These are phyloP conservation scores for Candida tammaniensis DNA, from an alignment of 805 yeast species.

Conservation along the genomic window DNA sequence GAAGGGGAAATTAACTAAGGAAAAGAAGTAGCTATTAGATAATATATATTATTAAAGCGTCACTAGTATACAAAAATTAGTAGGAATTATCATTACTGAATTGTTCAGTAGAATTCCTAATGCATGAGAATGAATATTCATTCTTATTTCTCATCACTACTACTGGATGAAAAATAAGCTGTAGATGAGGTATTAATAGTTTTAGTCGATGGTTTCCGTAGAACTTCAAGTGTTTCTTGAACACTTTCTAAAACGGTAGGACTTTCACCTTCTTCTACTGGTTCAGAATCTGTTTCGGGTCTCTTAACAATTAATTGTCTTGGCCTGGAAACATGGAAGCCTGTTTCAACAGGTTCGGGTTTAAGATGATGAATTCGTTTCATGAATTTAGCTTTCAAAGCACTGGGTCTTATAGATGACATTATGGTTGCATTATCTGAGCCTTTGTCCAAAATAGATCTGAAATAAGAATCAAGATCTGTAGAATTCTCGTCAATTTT, in stretches of 20 bases:
- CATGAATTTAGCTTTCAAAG: not conserved
- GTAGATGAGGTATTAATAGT: not conserved
- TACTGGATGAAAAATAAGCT: not conserved
- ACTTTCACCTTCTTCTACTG: too few relatives aligned
- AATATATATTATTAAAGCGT: too few relatives aligned
- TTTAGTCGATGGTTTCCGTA: not conserved
- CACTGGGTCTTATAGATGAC: too few relatives aligned
- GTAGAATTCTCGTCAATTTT: too few relatives aligned
- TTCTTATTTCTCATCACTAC: not conserved
- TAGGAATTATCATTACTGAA: too few relatives aligned
- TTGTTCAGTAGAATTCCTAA: too few relatives aligned
- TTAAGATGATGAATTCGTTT: slow-evolving; percentile 2
- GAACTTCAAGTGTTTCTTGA: not conserved
- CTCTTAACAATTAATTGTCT: slow-evolving; percentile 28
- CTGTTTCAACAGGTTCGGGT: slow-evolving; percentile 10
- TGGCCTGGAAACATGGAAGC: slow-evolving; percentile 37
- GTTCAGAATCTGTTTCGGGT: too few relatives aligned
- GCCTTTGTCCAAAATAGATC: not conserved
- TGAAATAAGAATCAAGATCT: not conserved
- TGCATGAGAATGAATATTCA: too few relatives aligned
- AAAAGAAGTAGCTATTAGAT: too few relatives aligned
- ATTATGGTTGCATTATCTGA: not conserved
- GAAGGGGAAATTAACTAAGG: too few relatives aligned
- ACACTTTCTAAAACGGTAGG: slow-evolving; percentile 1
- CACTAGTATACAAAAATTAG: too few relatives aligned